Conservation (phyloP, 2,329 filamentous ascomycete genomes). For the Colletotrichum acutatum region DNA sequence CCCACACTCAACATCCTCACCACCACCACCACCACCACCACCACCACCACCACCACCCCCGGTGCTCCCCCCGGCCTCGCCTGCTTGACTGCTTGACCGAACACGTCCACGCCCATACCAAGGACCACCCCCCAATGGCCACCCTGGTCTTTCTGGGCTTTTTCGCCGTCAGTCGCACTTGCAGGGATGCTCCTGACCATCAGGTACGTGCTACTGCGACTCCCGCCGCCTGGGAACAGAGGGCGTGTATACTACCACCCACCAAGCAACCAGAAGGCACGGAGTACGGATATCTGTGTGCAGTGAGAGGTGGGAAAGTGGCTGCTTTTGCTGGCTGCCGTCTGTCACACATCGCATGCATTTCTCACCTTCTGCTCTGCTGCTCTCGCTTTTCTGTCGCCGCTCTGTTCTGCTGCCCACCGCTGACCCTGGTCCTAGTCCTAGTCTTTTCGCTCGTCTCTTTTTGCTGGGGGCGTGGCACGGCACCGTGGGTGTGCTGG, state of each 20-base stretch:
- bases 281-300: background rate
- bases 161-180: conserved; percentile 15
- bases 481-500: background rate
- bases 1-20: background rate
- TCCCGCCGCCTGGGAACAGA: conserved; percentile 31
- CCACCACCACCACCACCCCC: background rate
- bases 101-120: background rate
- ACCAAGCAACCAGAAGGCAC: background rate
- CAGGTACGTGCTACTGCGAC: conserved; percentile 35
- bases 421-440: conserved; percentile 8
- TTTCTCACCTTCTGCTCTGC: background rate
- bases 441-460: conserved; percentile 5
- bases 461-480: background rate
- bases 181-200: conserved; percentile 34
- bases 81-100: background rate
- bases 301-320: too few relatives aligned
- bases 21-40: background rate
- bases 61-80: background rate
- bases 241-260: background rate
- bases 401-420: background rate
- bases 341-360: background rate
- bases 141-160: background rate
- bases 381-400: background rate
- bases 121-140: background rate
- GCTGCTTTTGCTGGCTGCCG: background rate